Percentiles rank a stretch among this genome's conserved stretches.
Conservation (phyloP, 345 rosid genomes). For the Aquilaria yunnanensis region DNA sequence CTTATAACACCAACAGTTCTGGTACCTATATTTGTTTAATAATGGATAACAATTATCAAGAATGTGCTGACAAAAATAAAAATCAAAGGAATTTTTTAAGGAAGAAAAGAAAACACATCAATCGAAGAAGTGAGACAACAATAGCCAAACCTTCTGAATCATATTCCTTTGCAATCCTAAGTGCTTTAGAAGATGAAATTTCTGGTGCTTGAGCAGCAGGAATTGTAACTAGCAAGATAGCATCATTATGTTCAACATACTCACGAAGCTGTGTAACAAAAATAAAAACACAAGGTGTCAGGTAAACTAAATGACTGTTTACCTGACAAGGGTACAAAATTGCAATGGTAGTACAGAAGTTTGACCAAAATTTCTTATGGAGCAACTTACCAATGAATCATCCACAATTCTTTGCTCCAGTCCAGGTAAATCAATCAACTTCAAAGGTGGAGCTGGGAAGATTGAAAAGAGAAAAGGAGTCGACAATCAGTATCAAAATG, state of each 20-base stretch:
- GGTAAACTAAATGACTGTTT: conserved; percentile 10
- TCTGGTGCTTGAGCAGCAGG: conserved; percentile 93
- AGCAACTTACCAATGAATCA: conserved; percentile 67
- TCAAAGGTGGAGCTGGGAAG: conserved; percentile 84
- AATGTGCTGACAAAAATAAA: neutral
- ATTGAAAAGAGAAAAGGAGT: neutral
- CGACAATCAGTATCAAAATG: too few relatives aligned
- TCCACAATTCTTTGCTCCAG: conserved; percentile 93
- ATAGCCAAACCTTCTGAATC: conserved; percentile 74
- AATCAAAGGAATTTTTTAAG: neutral
- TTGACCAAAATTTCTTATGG: neutral
- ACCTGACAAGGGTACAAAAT: neutral
- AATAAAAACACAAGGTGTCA: conserved; percentile 9
- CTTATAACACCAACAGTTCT: conserved; percentile 90
- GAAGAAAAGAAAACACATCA: conserved; percentile 1
- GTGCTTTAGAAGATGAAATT: conserved; percentile 85
- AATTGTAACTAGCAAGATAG: conserved; percentile 78
- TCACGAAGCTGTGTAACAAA: conserved; percentile 54
- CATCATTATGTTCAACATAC: conserved; percentile 79
- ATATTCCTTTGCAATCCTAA: conserved; percentile 86
- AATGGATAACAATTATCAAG: conserved; percentile 3
- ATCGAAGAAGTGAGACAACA: conserved; percentile 7
- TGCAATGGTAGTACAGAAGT: conserved; percentile 6
- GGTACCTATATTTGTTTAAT: conserved; percentile 52
- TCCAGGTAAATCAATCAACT: conserved; percentile 95